Evolutionary conservation across 345 rosid species (phyloP).

Genomic region (Jatropha curcas): DNA sequence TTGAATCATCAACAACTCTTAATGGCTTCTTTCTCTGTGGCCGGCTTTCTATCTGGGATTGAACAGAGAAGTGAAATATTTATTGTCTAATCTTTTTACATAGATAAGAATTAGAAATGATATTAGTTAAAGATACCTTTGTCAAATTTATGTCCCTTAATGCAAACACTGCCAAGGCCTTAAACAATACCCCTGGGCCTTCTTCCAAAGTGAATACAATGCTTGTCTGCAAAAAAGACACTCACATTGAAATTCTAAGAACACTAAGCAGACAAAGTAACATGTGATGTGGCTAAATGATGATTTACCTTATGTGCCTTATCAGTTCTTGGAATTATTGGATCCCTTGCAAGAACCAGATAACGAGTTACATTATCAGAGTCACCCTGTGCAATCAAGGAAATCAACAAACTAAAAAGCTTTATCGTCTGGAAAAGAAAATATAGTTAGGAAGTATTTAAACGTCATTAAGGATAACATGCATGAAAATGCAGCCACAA

Average conservation of each 20-base stretch:
- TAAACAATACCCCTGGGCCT: constrained; percentile 87
- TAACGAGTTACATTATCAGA: constrained; percentile 76
- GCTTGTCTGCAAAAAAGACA: constrained; percentile 57
- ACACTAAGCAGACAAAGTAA: neutral
- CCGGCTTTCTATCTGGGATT: constrained; percentile 82
- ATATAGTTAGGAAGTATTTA: no score
- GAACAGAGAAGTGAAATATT: neutral
- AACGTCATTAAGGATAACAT: no score
- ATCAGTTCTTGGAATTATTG: constrained; percentile 67
- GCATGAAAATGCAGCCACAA: no score
- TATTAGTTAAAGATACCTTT: constrained; percentile 43
- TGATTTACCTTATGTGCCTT: constrained; percentile 64
- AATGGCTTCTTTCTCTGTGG: constrained; percentile 72
- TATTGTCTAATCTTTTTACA: neutral
- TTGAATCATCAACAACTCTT: constrained; percentile 78
- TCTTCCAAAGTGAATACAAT: constrained; percentile 88
- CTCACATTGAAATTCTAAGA: neutral
- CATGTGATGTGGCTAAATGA: neutral
- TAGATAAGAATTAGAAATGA: neutral
- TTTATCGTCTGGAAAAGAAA: neutral
- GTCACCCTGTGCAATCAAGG: constrained; percentile 53
- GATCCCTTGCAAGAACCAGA: constrained; percentile 88
- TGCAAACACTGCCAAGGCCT: constrained; percentile 90
- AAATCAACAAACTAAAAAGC: neutral
- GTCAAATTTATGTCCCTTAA: constrained; percentile 76